Base-by-base conservation (phyloP, 177 flowering plant species). In the Tripterygium wilfordii region DNA sequence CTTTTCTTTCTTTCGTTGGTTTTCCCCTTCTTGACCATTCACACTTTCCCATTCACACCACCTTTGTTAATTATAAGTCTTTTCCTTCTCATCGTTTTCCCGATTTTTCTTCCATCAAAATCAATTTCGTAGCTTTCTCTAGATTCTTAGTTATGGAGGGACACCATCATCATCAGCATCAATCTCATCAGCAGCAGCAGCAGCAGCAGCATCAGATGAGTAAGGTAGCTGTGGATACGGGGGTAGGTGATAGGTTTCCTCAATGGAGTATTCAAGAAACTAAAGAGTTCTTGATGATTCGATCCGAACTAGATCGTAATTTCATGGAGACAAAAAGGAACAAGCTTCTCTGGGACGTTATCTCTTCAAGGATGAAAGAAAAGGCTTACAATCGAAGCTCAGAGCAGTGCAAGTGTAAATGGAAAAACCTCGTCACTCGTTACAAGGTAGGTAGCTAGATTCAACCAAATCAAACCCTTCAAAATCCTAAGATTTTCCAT, bases 361-460 rank as follows among this genome's bases (percentile, higher is more conserved):
- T 82, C 19, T 64, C 97, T 26, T 66, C 68, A 1, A 73, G 60
- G 60, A 79, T 90, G 94, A 82, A 64, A 30, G 96, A 90, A 25
- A 82, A 64, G 62, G 96, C 94, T 20, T 87, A 48, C 49, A 56
- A 51, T 67, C 86, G 97, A 6, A 90, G 94, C 70, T 52, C 97
- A 0, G 97, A 86, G 19, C 97, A 90, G 94, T 89, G 97, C 79
- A 89, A 89, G 77, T 89, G 88, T 80, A 89, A 89, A 68, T 89
- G 97, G 97, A 89, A 90, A 48, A 87, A 87, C 56, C 85, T 90
- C 19, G 88, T 84, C 45, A 86, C 94, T 2, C 76, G 97, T 5
- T 86, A 74, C 27, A 90, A 86, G 94, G 96, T 84, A 61, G 5
- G 10, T 28, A 4, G 10, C n/a, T n/a, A n/a, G n/a, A n/a, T n/a